Conservation (phyloP, 2,329 filamentous ascomycete genomes). For the Xylaria sp. region DNA sequence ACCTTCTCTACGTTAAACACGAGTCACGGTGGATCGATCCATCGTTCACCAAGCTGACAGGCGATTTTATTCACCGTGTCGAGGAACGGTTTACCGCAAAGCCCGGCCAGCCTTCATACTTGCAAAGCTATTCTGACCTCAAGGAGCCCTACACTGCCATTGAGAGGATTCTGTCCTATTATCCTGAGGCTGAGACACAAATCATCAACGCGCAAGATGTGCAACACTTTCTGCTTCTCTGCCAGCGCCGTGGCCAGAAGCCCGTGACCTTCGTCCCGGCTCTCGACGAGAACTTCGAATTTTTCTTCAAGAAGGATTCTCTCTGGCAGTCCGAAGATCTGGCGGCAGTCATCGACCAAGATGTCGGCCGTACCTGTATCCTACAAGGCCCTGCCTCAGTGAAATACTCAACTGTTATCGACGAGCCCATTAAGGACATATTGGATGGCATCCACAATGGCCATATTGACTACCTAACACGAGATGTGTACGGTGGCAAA, state of each 20-base stretch:
- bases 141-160: conserved; percentile 78
- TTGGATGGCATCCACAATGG: conserved; percentile 86
- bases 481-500: conserved; percentile 78
- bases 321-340: conserved; percentile 99
- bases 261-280: conserved; percentile 93
- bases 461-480: conserved; percentile 79
- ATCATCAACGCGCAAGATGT: conserved; percentile 98
- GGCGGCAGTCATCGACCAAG: conserved; percentile 92
- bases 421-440: conserved; percentile 95
- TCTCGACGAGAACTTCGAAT: conserved; percentile 97
- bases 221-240: conserved; percentile 93
- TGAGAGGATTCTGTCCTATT: conserved; percentile 77
- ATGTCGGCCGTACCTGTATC: conserved; percentile 95
- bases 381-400: conserved; percentile 92
- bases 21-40: conserved; percentile 89
- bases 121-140: conserved; percentile 90
- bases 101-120: conserved; percentile 72
- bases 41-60: conserved; percentile 80
- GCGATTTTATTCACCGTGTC: conserved; percentile 93
- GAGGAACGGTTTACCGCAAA: conserved; percentile 91
- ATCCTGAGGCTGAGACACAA: conserved; percentile 84
- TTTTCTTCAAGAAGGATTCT: conserved; percentile 99
- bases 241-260: conserved; percentile 90
- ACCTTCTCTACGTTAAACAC: conserved; percentile 89
- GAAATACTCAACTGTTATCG: conserved; percentile 84